Evolutionary conservation across 2,329 filamentous ascomycete species (phyloP).

Genomic region (Aspergillaceae sp.): DNA sequence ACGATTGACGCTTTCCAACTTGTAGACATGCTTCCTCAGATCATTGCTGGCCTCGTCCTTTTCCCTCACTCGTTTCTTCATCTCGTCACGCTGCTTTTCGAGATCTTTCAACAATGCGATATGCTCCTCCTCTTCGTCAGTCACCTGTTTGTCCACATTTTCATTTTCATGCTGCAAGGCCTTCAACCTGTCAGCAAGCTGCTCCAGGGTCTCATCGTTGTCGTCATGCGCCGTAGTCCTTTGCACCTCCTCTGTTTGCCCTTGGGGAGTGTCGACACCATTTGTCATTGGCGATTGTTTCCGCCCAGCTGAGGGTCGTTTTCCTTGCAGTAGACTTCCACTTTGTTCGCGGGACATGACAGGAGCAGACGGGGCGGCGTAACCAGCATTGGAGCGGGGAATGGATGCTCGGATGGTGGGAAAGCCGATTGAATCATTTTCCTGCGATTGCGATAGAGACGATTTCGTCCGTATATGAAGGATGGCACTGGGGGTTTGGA

Average conservation of each 20-base stretch:
- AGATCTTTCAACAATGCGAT: slow-evolving; percentile 58
- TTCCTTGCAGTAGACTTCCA: slow-evolving; percentile 43
- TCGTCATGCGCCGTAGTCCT: slow-evolving; percentile 39
- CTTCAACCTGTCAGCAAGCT: slow-evolving; percentile 75
- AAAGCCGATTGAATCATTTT: slow-evolving; percentile 24
- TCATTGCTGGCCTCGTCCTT: slow-evolving; percentile 86
- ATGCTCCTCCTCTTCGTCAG: slow-evolving; percentile 60
- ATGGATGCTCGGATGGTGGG: slow-evolving; percentile 47
- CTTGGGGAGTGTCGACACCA: slow-evolving; percentile 31
- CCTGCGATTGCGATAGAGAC: slow-evolving; percentile 34
- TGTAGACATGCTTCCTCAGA: slow-evolving; percentile 69
- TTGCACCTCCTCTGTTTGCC: slow-evolving; percentile 32
- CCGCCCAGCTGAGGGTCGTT: slow-evolving; percentile 63
- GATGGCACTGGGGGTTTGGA: slow-evolving; percentile 78
- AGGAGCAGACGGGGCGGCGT: slow-evolving; percentile 53
- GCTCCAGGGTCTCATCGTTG: slow-evolving; percentile 59
- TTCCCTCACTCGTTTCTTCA: slow-evolving; percentile 70
- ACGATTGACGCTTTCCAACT: slow-evolving; percentile 72
- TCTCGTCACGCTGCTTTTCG: slow-evolving; percentile 67
- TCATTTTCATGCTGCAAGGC: slow-evolving; percentile 74
- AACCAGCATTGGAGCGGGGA: slow-evolving; percentile 44
- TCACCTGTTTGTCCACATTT: slow-evolving; percentile 61
- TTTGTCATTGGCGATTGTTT: slow-evolving; percentile 64
- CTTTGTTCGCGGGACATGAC: slow-evolving; percentile 59
- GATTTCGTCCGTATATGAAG: slow-evolving; percentile 70